These are phyloP conservation scores for Podospora bellae-mahoneyi DNA, from an alignment of 495 filamentous ascomycete species.

Conservation along the genomic window DNA sequence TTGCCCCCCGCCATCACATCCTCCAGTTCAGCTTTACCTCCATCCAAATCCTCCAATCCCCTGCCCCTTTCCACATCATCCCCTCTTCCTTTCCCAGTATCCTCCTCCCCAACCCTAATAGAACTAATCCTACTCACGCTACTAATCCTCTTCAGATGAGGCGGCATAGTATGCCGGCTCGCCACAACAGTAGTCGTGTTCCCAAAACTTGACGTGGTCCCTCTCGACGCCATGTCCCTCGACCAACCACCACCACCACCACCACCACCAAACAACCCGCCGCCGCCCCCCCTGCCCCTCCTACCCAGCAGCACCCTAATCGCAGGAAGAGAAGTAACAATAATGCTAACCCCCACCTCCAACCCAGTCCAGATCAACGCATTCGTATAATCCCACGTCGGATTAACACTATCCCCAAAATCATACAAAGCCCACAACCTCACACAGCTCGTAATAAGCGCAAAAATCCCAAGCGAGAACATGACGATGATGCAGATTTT, in stretches of 20 bases:
- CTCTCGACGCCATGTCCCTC: neutral
- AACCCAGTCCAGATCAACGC: constrained; percentile 38
- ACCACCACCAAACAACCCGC: neutral
- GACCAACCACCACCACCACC: neutral
- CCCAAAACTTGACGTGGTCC: constrained; percentile 20
- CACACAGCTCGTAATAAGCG: constrained; percentile 39
- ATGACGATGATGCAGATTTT: constrained; percentile 41
- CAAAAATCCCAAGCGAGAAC: constrained; percentile 46
- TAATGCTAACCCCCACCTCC: constrained; percentile 40
- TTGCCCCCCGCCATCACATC: neutral
- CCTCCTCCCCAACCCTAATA: constrained; percentile 8
- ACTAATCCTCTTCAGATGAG: constrained; percentile 19
- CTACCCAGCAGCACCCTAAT: constrained; percentile 30
- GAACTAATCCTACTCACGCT: constrained; percentile 20
- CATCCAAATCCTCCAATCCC: neutral
- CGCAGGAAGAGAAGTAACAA: constrained; percentile 38
- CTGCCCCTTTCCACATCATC: neutral
- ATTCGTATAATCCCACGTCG: constrained; percentile 43
- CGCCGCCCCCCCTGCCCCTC: neutral
- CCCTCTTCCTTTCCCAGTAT: neutral
- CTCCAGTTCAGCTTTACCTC: neutral
- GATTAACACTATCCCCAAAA: constrained; percentile 37
- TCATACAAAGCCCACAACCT: constrained; percentile 34
- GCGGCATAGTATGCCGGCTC: constrained; percentile 15
- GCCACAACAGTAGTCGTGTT: constrained; percentile 13